These are phyloP conservation scores for Chernovozyma sophiae-reginae DNA, from an alignment of 1,139 yeast species.

Conservation along the genomic window DNA sequence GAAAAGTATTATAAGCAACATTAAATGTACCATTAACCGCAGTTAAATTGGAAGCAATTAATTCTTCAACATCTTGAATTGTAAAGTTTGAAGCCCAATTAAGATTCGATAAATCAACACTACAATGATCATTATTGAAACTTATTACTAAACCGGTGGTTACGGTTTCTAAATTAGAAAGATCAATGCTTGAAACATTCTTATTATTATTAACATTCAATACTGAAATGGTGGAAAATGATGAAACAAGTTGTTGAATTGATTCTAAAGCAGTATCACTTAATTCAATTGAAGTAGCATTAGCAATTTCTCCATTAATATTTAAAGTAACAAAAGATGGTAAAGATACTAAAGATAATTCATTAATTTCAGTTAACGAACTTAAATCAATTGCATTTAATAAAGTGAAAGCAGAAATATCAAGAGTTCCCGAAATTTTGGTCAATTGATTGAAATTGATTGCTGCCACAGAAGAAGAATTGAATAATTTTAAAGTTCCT, in stretches of 20 bases:
- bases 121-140: constrained; percentile 43
- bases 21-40: constrained; percentile 41
- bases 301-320: constrained; percentile 34
- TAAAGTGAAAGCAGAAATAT: constrained; percentile 37
- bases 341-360: constrained; percentile 37
- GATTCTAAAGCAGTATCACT: constrained; percentile 44
- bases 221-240: constrained; percentile 28
- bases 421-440: constrained; percentile 35
- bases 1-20: constrained; percentile 40
- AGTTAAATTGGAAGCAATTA: constrained; percentile 32
- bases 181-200: constrained; percentile 36
- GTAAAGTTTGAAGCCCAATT: constrained; percentile 44
- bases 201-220: constrained; percentile 46
- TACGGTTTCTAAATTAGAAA: constrained; percentile 32
- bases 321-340: constrained; percentile 40
- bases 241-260: constrained; percentile 31
- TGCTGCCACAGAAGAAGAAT: constrained; percentile 39
- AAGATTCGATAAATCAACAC: constrained; percentile 34
- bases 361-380: constrained; percentile 25
- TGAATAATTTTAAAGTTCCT: constrained; percentile 34
- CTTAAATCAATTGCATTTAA: constrained; percentile 38
- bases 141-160: constrained; percentile 31
- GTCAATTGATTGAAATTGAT: constrained; percentile 29
- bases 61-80: constrained; percentile 35
- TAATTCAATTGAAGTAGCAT: constrained; percentile 30